Base-by-base conservation (phyloP, 257 asterid genomes). In the Ballota nigra region DNA sequence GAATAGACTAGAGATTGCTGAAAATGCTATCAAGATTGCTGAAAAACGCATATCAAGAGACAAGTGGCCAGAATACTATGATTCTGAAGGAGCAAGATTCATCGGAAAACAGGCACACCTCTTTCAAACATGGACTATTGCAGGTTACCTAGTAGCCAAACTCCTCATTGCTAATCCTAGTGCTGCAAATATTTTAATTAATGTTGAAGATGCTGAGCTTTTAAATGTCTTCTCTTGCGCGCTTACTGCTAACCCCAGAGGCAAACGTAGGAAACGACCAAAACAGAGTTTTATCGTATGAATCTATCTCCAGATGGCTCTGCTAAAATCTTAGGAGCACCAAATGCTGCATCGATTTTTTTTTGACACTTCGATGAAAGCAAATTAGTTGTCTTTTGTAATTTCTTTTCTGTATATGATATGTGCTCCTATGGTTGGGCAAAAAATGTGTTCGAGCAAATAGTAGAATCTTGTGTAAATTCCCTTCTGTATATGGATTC, bases 41-140 rank as follows among this genome's bases (percentile, higher is more conserved):
- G 96, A 88, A 77, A 83, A 76, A 55, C 96, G 86, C 74, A 26
- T 88, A 51, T 53, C 87, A 3, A 68, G 8, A 66, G 96, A 88
- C 80, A 86, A 83, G 65, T 88, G 96, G 92, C 96, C 96, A 0
- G 96, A 88, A 69, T 88, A 88, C 74, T 88, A 88, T 1, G 96
- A 88, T 72, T 83, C 90, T 16, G 84, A 86, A 75, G 78, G 72
- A 56, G 96, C 83, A 55, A 75, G 92, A 78, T 86, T 88, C 70
- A 81, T 88, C 0, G 95, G 95, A 22, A 88, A 88, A 81, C 88
- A 86, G 73, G 83, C 95, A 0, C 87, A 70, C 29, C 83, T 84
- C 28, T 84, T 67, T 71, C 95, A 88, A 72, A 88, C 95, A 12
- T 88, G 92, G 95, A 83, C 90, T 4, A 86, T 88, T 67, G 95